These are phyloP conservation scores for Pascua sp. DNA, from an alignment of 1,284 basidiomycete genomes.

Conservation along the genomic window DNA sequence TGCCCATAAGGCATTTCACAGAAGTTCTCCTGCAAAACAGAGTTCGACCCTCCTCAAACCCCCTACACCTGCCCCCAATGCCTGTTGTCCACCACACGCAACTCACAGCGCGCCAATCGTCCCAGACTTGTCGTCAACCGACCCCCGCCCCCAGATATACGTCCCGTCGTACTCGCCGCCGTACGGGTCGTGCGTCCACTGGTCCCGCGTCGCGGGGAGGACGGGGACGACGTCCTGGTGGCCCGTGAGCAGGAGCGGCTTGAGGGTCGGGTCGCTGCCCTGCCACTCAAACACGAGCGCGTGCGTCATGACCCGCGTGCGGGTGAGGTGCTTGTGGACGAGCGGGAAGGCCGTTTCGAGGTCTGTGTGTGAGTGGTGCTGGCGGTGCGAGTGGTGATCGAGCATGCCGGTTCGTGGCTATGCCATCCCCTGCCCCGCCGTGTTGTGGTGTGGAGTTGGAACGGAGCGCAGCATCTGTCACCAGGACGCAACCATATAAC, in stretches of 20 bases:
- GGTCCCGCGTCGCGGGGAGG: constrained; percentile 55
- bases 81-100: too few species aligned
- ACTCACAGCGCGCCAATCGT: constrained; percentile 57
- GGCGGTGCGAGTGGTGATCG: too few species aligned
- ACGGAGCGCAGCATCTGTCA: too few species aligned
- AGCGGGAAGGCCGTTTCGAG: constrained; percentile 46
- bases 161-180: constrained; percentile 63
- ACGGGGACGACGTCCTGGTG: constrained; percentile 67
- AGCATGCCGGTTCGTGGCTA: too few species aligned
- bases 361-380: too few species aligned
- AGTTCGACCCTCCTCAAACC: too few species aligned
- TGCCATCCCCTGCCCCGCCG: too few species aligned
- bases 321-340: constrained; percentile 54
- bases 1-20: too few species aligned
- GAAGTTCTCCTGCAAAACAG: too few species aligned
- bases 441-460: too few species aligned
- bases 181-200: constrained; percentile 63
- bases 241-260: constrained; percentile 63
- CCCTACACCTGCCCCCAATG: too few species aligned
- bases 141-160: constrained; percentile 62
- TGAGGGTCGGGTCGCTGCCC: constrained; percentile 58
- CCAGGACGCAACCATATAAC: too few species aligned
- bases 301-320: constrained; percentile 62
- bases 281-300: constrained; percentile 64
- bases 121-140: constrained; percentile 61